These are phyloP conservation scores for Jamesozyma jinghongensis DNA, from an alignment of 805 yeast species.

Conservation along the genomic window DNA sequence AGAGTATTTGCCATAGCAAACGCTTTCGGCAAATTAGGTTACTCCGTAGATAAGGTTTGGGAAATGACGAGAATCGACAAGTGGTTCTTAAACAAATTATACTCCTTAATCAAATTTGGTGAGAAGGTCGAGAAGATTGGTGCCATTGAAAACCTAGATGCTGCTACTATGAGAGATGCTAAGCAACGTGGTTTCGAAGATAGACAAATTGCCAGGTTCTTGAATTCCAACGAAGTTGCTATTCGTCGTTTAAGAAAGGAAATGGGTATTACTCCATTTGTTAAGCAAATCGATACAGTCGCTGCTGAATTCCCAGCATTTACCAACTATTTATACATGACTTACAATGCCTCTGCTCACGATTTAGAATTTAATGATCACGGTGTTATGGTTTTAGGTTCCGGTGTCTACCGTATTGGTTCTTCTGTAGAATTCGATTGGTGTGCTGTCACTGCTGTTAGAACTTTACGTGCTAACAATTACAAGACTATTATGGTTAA, in stretches of 20 bases:
- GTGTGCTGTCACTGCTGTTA: slow-evolving; percentile 97
- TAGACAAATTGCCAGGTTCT: slow-evolving; percentile 85
- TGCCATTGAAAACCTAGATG: slow-evolving; percentile 49
- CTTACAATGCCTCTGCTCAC: slow-evolving; percentile 83
- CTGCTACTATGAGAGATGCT: slow-evolving; percentile 62
- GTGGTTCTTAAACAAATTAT: slow-evolving; percentile 90
- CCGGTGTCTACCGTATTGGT: slow-evolving; percentile 98
- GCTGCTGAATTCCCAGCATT: slow-evolving; percentile 98
- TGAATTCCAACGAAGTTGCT: slow-evolving; percentile 85
- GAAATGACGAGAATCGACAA: slow-evolving; percentile 83
- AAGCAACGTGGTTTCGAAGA: slow-evolving; percentile 96
- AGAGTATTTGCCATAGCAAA: slow-evolving; percentile 94
- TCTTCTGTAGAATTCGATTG: slow-evolving; percentile 98
- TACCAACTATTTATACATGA: slow-evolving; percentile 90
- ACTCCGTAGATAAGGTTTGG: slow-evolving; percentile 89
- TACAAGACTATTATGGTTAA: slow-evolving; percentile 92
- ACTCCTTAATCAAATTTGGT: slow-evolving; percentile 65
- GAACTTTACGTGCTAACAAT: slow-evolving; percentile 82
- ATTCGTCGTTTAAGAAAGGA: slow-evolving; percentile 83
- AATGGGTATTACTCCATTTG: slow-evolving; percentile 80
- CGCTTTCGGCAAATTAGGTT: slow-evolving; percentile 71
- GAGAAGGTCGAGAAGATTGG: slow-evolving; percentile 49
- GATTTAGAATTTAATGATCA: slow-evolving; percentile 86
- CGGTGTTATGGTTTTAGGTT: slow-evolving; percentile 92
- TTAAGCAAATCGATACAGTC: slow-evolving; percentile 94